Percentiles rank a stretch among this genome's conserved stretches.
Conservation (phyloP, 169 alveolate genomes). For the Prorocentrum cordatum region DNA sequence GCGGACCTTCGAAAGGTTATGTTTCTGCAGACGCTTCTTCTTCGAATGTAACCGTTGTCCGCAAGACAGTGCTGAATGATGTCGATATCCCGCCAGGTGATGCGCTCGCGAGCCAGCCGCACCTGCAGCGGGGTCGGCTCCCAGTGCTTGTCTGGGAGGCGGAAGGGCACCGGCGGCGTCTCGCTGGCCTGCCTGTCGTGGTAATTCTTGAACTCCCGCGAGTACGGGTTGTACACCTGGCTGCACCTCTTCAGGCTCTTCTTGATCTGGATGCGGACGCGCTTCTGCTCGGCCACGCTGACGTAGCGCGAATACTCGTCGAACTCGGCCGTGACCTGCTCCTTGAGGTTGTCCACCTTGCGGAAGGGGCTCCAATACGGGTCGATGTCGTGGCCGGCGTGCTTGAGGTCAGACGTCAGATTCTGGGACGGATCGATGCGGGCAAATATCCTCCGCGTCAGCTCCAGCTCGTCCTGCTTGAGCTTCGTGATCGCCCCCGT, state of each 20-base stretch:
- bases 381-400: slow-evolving; percentile 22
- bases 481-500: not conserved
- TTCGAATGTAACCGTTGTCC: no score
- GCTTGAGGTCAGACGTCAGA: not conserved
- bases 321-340: slow-evolving; percentile 54
- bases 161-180: slow-evolving; percentile 33
- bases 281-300: slow-evolving; percentile 37
- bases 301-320: slow-evolving; percentile 32
- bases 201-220: not conserved
- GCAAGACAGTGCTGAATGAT: slow-evolving; percentile 62
- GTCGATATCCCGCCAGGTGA: slow-evolving; percentile 34
- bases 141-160: slow-evolving; percentile 42
- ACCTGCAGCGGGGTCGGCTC: slow-evolving; percentile 52
- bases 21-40: no score
- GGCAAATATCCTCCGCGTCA: slow-evolving; percentile 32
- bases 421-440: slow-evolving; percentile 2
- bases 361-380: slow-evolving; percentile 63
- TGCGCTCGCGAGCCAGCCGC: slow-evolving; percentile 22
- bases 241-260: slow-evolving; percentile 13
- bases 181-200: not conserved
- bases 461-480: slow-evolving; percentile 34
- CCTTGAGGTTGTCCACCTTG: slow-evolving; percentile 4
- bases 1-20: no score
- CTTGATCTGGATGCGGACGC: slow-evolving; percentile 51
- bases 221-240: slow-evolving; percentile 3